A percentile compares a stretch with the other conserved stretches of the same genome.
These are phyloP conservation scores for Trypanosoma melophagium DNA, from an alignment of 208 protist genomes.

Conservation along the genomic window DNA sequence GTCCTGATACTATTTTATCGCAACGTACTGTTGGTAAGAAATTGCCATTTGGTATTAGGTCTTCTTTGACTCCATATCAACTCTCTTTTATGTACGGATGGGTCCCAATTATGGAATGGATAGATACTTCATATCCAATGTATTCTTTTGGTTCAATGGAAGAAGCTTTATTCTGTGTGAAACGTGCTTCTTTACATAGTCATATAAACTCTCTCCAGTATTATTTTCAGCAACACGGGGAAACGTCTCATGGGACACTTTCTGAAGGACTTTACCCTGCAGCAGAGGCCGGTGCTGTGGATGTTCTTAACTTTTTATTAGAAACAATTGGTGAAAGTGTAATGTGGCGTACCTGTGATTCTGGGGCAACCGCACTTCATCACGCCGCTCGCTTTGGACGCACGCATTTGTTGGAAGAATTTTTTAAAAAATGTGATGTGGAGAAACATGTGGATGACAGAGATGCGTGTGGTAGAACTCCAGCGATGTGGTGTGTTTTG, in stretches of 20 bases:
- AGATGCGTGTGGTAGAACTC: conserved; percentile 43
- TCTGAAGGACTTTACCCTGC: conserved; percentile 27
- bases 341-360: conserved; percentile 26
- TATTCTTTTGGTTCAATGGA: conserved; percentile 3
- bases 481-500: conserved; percentile 56
- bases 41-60: not conserved
- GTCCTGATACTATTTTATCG: conserved; percentile 29
- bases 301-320: conserved; percentile 41
- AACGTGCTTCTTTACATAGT: conserved; percentile 15
- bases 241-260: conserved; percentile 4
- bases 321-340: conserved; percentile 24
- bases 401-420: conserved; percentile 22
- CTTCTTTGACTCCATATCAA: conserved; percentile 30
- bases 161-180: conserved; percentile 1
- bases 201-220: conserved; percentile 38
- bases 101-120: conserved; percentile 38
- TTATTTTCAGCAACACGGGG: conserved; percentile 22
- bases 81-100: conserved; percentile 41
- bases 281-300: conserved; percentile 39
- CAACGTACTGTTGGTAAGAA: conserved; percentile 9
- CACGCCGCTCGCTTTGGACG: conserved; percentile 50
- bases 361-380: conserved; percentile 49
- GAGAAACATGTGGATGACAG: conserved; percentile 35
- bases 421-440: conserved; percentile 30
- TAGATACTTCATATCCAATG: conserved; percentile 30